A percentile compares a stretch with the other conserved stretches of the same genome.
Conservation (phyloP, 306 rosid species). For the Astragalus membranaceus region DNA sequence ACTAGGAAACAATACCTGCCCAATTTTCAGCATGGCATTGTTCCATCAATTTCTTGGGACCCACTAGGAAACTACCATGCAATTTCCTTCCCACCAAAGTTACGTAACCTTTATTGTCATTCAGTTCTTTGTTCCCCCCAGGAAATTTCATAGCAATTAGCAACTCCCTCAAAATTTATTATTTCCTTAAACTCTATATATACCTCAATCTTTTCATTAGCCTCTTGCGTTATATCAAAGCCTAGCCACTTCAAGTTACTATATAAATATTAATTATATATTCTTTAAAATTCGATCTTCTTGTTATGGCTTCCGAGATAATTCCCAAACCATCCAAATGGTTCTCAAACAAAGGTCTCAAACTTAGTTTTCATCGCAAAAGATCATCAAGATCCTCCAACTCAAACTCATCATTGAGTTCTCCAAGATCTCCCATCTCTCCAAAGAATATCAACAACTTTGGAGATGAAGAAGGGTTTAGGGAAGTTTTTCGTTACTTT, state of each 20-base stretch:
- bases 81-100: constrained; percentile 11
- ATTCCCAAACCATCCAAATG: constrained; percentile 45
- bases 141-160: constrained; percentile 27
- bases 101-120: constrained; percentile 6
- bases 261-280: too few relatives aligned
- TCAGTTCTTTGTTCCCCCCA: background rate
- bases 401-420: constrained; percentile 18
- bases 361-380: constrained; percentile 28
- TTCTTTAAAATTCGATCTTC: background rate
- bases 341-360: constrained; percentile 46
- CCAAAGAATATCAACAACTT: background rate
- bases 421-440: constrained; percentile 31
- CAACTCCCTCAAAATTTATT: constrained; percentile 12
- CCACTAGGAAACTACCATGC: constrained; percentile 31
- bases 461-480: constrained; percentile 34
- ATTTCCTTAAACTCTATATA: background rate
- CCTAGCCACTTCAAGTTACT: background rate
- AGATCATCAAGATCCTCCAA: constrained; percentile 31
- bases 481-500: constrained; percentile 47
- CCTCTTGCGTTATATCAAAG: background rate
- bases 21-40: background rate
- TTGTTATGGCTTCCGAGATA: constrained; percentile 26
- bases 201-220: background rate
- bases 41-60: constrained; percentile 13
- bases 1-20: background rate